Conservation (phyloP, 2,329 filamentous ascomycete species). For the Fusarium gaditjirri region DNA sequence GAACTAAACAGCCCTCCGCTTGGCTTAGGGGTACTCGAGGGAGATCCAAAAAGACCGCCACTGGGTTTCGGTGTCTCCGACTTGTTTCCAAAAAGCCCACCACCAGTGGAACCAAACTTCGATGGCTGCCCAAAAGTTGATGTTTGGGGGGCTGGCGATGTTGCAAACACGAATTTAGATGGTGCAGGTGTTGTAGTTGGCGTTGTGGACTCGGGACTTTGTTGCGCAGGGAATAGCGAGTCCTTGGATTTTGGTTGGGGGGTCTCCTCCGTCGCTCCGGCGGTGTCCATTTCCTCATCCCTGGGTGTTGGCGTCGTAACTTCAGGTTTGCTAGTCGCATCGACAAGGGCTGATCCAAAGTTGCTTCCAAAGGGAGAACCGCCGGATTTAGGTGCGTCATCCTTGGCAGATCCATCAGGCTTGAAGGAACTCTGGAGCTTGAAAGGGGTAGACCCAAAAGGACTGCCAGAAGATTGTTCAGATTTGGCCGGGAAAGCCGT, state of each 20-base stretch:
- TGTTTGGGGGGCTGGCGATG: conserved; percentile 48
- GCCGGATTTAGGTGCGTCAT: conserved; percentile 64
- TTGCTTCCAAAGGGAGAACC: conserved; percentile 67
- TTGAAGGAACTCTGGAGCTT: conserved; percentile 76
- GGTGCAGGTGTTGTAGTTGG: conserved; percentile 64
- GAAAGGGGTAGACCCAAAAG: conserved; percentile 67
- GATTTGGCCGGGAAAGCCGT: conserved; percentile 45
- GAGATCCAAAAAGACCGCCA: conserved; percentile 42
- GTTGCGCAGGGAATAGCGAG: conserved; percentile 40
- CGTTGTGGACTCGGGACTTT: conserved; percentile 54
- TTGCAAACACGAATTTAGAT: conserved; percentile 56
- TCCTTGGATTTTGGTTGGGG: conserved; percentile 53
- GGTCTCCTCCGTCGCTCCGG: conserved; percentile 49
- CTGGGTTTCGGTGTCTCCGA: conserved; percentile 41
- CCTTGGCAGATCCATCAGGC: conserved; percentile 68
- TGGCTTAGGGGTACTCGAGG: conserved; percentile 32
- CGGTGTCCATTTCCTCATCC: conserved; percentile 65
- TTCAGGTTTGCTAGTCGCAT: conserved; percentile 53
- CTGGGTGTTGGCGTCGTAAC: conserved; percentile 51
- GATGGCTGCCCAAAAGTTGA: conserved; percentile 52
- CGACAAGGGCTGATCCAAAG: conserved; percentile 69
- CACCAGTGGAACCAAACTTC: conserved; percentile 41
- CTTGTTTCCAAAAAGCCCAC: conserved; percentile 45
- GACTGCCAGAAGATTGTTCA: conserved; percentile 46
- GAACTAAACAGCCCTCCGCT: conserved; percentile 36